Conservation (phyloP, 805 yeast genomes). For the Priceomyces medius region DNA sequence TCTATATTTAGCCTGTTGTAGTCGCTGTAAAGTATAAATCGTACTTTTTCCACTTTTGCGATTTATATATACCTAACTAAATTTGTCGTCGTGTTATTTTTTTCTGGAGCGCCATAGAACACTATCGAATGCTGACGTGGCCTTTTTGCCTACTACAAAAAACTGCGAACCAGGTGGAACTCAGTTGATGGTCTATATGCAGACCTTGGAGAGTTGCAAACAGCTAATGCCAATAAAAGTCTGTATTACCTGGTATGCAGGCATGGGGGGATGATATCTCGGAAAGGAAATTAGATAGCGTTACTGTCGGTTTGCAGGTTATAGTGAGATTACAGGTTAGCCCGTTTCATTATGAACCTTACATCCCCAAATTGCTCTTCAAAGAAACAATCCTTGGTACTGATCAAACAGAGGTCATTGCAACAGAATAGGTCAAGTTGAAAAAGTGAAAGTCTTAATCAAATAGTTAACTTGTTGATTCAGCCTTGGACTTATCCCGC, state of each 20-base stretch:
- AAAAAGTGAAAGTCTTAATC: neutral
- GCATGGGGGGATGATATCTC: too few relatives aligned
- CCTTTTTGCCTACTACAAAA: conserved; percentile 1
- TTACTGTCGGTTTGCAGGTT: neutral
- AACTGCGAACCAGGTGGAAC: neutral
- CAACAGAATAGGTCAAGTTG: neutral
- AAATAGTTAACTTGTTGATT: neutral
- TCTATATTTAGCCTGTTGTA: neutral
- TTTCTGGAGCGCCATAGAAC: conserved; percentile 4
- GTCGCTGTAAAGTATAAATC: neutral
- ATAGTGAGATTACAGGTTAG: neutral
- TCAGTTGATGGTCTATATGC: neutral
- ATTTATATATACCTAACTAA: neutral
- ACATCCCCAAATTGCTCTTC: conserved; percentile 7
- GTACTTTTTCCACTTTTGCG: neutral
- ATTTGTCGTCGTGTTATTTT: conserved; percentile 5
- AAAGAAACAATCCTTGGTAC: conserved; percentile 9
- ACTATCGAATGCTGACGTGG: conserved; percentile 8
- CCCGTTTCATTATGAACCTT: neutral
- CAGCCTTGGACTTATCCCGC: neutral
- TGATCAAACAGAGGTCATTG: neutral
- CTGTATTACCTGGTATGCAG: too few relatives aligned
- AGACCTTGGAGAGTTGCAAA: neutral
- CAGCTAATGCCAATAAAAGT: too few relatives aligned
- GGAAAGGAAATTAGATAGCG: too few relatives aligned